Conservation (phyloP, 805 yeast genomes). For the Myxozyma neglecta region DNA sequence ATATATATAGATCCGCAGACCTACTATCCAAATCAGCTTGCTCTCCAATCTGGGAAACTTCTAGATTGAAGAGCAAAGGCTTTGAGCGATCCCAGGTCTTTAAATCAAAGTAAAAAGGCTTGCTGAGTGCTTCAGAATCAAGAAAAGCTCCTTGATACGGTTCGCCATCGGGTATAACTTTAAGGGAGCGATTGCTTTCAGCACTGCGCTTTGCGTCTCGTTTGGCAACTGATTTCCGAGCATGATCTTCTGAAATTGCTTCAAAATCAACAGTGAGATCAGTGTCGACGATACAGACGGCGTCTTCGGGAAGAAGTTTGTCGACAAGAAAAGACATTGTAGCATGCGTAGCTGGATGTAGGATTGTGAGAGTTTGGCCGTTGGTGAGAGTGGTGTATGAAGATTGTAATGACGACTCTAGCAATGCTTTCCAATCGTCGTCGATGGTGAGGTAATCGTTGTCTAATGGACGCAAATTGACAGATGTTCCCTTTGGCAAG, state of each 20-base stretch:
- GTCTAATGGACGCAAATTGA: slow-evolving; percentile 48
- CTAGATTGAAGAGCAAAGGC: slow-evolving; percentile 26
- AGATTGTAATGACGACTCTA: slow-evolving; percentile 53
- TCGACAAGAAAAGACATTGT: slow-evolving; percentile 42
- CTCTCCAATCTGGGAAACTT: neutral
- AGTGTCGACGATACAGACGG: slow-evolving; percentile 57
- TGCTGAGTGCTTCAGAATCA: neutral
- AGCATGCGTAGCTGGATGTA: slow-evolving; percentile 35
- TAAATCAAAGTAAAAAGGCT: slow-evolving; percentile 31
- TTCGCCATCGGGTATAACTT: neutral
- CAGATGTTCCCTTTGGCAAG: slow-evolving; percentile 51
- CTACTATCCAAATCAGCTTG: slow-evolving; percentile 29
- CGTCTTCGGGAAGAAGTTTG: slow-evolving; percentile 42
- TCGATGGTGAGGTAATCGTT: slow-evolving; percentile 32
- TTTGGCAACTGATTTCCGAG: slow-evolving; percentile 41
- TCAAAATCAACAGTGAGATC: slow-evolving; percentile 49
- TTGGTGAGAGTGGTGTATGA: slow-evolving; percentile 51
- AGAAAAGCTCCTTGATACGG: slow-evolving; percentile 26
- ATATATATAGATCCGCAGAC: slow-evolving; percentile 26
- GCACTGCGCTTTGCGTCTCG: slow-evolving; percentile 24
- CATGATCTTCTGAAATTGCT: slow-evolving; percentile 48
- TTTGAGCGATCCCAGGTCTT: slow-evolving; percentile 34
- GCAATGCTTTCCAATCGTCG: slow-evolving; percentile 55
- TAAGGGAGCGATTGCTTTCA: neutral
- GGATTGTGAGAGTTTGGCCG: slow-evolving; percentile 44